Evolutionary conservation across 1,284 basidiomycete genomes (phyloP).

Genomic region (Schizophyllum amplum): DNA sequence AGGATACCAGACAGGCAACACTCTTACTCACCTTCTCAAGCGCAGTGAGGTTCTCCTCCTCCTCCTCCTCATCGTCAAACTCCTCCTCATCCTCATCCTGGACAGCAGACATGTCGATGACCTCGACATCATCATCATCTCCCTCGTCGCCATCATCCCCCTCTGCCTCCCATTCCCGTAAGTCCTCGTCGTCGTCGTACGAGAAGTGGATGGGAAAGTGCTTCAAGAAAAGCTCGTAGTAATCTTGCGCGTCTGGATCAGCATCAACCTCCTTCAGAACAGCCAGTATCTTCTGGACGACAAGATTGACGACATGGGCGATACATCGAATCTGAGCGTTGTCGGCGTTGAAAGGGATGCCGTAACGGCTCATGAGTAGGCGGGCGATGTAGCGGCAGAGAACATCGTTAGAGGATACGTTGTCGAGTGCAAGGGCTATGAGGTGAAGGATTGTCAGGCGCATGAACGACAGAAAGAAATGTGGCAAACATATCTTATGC

Average conservation of each 20-base stretch:
- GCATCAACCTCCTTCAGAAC: conserved; percentile 20
- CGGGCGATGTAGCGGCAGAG: conserved; percentile 14
- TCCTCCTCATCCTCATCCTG: conserved; percentile 7
- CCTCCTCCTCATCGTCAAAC: background rate
- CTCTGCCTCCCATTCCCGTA: conserved; percentile 12
- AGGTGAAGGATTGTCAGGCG: no score
- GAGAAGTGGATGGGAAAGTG: conserved; percentile 21
- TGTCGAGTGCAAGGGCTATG: no score
- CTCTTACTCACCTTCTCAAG: background rate
- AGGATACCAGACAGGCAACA: background rate
- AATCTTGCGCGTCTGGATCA: conserved; percentile 20
- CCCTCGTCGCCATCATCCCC: background rate
- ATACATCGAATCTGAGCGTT: conserved; percentile 17
- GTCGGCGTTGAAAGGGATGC: conserved; percentile 8
- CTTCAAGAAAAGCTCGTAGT: conserved; percentile 18
- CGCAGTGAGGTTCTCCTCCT: background rate
- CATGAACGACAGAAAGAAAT: no score
- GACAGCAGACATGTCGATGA: background rate
- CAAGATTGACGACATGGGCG: conserved; percentile 27
- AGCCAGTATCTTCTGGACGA: conserved; percentile 26
- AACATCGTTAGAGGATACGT: no score
- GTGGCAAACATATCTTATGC: no score
- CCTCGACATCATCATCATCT: conserved; percentile 8
- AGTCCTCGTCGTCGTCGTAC: conserved; percentile 16
- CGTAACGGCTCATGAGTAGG: conserved; percentile 11